Evolutionary conservation across 768 basidiomycete species (phyloP).

Genomic region (Termitomyces sp.): DNA sequence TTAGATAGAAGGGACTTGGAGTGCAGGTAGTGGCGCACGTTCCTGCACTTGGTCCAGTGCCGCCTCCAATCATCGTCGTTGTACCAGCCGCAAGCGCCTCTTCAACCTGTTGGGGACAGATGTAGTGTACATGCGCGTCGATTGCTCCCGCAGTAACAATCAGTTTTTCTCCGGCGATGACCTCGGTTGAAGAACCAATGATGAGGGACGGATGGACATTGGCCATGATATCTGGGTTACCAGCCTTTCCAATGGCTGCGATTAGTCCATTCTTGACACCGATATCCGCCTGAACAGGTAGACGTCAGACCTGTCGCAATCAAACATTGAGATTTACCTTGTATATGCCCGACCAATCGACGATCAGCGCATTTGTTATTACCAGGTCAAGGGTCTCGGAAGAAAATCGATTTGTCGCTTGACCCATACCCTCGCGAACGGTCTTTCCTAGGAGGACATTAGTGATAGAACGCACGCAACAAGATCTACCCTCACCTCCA

Average conservation of each 20-base stretch:
- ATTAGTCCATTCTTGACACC: constrained; percentile 84
- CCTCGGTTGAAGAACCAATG: constrained; percentile 90
- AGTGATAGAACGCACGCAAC: background rate
- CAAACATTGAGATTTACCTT: constrained; percentile 47
- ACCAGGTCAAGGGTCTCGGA: constrained; percentile 78
- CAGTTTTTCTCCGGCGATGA: constrained; percentile 91
- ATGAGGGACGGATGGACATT: constrained; percentile 65
- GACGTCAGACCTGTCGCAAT: background rate
- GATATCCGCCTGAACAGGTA: constrained; percentile 72
- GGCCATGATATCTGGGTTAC: constrained; percentile 92
- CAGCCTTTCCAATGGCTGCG: constrained; percentile 91
- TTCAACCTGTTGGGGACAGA: constrained; percentile 87
- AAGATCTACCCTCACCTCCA: constrained; percentile 50
- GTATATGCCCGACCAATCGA: constrained; percentile 95
- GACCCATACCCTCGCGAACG: constrained; percentile 96
- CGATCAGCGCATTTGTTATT: constrained; percentile 90
- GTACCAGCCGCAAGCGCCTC: constrained; percentile 82
- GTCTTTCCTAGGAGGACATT: constrained; percentile 60
- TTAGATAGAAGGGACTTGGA: constrained; percentile 83
- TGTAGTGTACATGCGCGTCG: constrained; percentile 92
- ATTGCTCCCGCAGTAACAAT: constrained; percentile 92
- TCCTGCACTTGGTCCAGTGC: constrained; percentile 89
- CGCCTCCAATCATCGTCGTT: constrained; percentile 94
- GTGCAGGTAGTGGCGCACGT: constrained; percentile 96
- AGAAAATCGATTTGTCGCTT: constrained; percentile 69